Evolutionary conservation across 1,284 basidiomycete species (phyloP).

Genomic region (Inonotus obliquus): DNA sequence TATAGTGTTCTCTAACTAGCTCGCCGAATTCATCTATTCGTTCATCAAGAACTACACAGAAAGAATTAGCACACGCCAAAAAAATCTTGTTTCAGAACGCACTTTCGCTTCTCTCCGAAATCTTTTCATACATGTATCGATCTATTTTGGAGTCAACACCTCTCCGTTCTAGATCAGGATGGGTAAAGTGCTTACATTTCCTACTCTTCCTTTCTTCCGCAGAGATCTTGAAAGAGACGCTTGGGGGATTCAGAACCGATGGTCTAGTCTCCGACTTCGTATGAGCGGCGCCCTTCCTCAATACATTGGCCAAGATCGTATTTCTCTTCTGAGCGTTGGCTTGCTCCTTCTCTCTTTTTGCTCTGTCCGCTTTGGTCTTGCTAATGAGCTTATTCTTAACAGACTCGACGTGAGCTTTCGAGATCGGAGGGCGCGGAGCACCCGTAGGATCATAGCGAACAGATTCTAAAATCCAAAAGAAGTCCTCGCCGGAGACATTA

Average conservation of each 20-base stretch:
- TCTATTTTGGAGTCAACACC: constrained; percentile 41
- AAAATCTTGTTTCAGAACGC: constrained; percentile 18
- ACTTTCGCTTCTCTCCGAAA: constrained; percentile 79
- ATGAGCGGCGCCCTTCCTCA: constrained; percentile 15
- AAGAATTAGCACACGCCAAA: background rate
- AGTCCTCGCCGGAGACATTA: constrained; percentile 47
- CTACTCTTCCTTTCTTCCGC: constrained; percentile 39
- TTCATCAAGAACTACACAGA: constrained; percentile 66
- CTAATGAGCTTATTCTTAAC: constrained; percentile 53
- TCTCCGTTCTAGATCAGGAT: background rate
- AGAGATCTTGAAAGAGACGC: constrained; percentile 43
- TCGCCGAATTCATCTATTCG: constrained; percentile 82
- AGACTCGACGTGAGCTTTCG: constrained; percentile 43
- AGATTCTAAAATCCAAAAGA: constrained; percentile 74
- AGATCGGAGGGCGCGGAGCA: constrained; percentile 41
- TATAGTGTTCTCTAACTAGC: constrained; percentile 65
- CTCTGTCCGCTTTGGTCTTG: constrained; percentile 40
- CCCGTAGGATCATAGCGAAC: constrained; percentile 36
- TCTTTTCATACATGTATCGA: constrained; percentile 92
- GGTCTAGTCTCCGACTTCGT: constrained; percentile 1
- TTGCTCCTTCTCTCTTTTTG: constrained; percentile 32
- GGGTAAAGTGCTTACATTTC: constrained; percentile 43
- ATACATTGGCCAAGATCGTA: constrained; percentile 18
- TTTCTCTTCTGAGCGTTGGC: constrained; percentile 20
- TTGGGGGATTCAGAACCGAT: constrained; percentile 38